These are phyloP conservation scores for Nicotiana attenuata DNA, from an alignment of 257 asterid genomes.

Conservation along the genomic window DNA sequence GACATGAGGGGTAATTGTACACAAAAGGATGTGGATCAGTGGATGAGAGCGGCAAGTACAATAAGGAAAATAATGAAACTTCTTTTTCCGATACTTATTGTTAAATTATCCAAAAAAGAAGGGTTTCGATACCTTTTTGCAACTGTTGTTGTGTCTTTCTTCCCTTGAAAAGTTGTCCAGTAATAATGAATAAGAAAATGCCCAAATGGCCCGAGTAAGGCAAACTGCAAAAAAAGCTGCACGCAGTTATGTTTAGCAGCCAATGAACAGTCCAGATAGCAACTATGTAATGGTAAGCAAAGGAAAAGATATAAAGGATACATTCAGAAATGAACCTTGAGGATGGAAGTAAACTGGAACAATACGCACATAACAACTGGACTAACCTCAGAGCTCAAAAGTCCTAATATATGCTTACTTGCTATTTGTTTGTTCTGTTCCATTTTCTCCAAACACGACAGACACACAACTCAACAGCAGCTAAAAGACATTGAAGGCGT, in stretches of 20 bases:
- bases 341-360: too few relatives aligned
- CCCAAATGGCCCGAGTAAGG: conserved; percentile 84
- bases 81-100: too few relatives aligned
- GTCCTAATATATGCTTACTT: too few relatives aligned
- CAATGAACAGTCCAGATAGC: neutral
- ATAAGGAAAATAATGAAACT: too few relatives aligned
- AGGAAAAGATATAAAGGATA: neutral
- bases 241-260: neutral
- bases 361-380: neutral
- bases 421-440: too few relatives aligned
- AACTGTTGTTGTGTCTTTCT: neutral
- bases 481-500: too few relatives aligned
- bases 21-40: neutral
- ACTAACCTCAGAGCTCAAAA: too few relatives aligned
- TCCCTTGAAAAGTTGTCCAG: conserved; percentile 87
- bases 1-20: neutral
- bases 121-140: neutral
- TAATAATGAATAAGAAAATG: conserved; percentile 72
- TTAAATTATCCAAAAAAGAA: neutral
- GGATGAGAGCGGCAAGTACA: too few relatives aligned
- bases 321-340: too few relatives aligned
- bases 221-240: neutral
- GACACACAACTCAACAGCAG: too few relatives aligned
- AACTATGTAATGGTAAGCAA: neutral
- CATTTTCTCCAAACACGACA: too few relatives aligned